Evolutionary conservation across 2,329 filamentous ascomycete species (phyloP).

Genomic region (Amylocarpus encephaloides): DNA sequence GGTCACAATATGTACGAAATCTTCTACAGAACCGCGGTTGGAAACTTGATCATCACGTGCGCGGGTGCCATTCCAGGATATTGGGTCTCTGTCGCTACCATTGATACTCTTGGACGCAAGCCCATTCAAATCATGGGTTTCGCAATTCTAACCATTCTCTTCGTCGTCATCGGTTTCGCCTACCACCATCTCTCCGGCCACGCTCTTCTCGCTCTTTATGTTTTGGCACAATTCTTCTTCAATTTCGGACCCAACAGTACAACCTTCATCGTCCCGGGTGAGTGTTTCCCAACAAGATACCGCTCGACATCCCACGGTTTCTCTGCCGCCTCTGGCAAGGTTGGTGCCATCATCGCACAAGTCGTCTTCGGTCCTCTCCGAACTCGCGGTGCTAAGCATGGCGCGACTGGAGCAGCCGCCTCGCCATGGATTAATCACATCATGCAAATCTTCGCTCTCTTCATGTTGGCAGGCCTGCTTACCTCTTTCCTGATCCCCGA

Average conservation of each 20-base stretch:
- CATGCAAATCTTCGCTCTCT: conserved; percentile 71
- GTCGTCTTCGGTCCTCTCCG: conserved; percentile 51
- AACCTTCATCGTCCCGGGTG: conserved; percentile 34
- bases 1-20: conserved; percentile 59
- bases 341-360: conserved; percentile 34
- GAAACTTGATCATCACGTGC: conserved; percentile 71
- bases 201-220: conserved; percentile 54
- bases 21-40: conserved; percentile 67
- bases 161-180: conserved; percentile 57
- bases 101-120: conserved; percentile 76
- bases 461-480: conserved; percentile 69
- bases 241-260: conserved; percentile 45
- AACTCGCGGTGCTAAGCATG: conserved; percentile 30
- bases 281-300: conserved; percentile 34
- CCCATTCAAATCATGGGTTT: conserved; percentile 65
- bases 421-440: conserved; percentile 63
- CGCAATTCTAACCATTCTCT: conserved; percentile 52
- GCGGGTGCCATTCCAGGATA: conserved; percentile 76
- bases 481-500: conserved; percentile 68
- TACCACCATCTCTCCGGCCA: conserved; percentile 44
- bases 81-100: conserved; percentile 67
- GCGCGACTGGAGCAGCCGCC: conserved; percentile 19
- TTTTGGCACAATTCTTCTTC: conserved; percentile 61
- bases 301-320: conserved; percentile 33
- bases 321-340: conserved; percentile 33